Evolutionary conservation across 306 rosid species (phyloP).

Genomic region (Prosopis cineraria): DNA sequence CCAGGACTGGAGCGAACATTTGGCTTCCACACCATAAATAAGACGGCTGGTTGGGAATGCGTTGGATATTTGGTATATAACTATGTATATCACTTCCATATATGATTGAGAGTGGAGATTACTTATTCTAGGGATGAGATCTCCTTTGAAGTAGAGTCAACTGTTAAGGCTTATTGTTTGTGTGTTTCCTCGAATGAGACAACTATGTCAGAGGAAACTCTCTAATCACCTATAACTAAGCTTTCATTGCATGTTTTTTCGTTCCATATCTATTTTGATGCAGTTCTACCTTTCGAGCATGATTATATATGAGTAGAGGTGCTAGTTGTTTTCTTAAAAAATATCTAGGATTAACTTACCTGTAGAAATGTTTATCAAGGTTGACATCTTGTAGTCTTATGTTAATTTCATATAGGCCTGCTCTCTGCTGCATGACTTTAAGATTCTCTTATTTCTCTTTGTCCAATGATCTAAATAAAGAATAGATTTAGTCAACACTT

Average conservation of each 20-base stretch:
- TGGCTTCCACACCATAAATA: background rate
- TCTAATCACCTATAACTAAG: background rate
- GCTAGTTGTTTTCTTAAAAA: too few species aligned
- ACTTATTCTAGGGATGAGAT: background rate
- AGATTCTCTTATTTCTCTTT: background rate
- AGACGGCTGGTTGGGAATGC: background rate
- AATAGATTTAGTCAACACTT: background rate
- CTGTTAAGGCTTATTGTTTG: background rate
- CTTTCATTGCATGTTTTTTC: background rate
- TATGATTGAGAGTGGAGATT: constrained; percentile 1
- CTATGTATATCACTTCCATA: background rate
- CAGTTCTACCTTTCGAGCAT: background rate
- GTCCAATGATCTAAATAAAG: background rate
- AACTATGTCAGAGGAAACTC: background rate
- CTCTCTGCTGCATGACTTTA: background rate
- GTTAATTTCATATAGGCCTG: background rate
- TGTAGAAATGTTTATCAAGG: background rate
- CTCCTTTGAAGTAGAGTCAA: constrained; percentile 13
- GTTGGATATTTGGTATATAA: background rate
- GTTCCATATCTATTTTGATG: background rate
- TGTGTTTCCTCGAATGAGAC: background rate
- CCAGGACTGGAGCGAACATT: background rate
- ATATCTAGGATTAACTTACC: too few species aligned
- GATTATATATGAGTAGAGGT: too few species aligned
- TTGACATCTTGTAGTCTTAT: background rate